phyloP scores from a whole-genome alignment of 352 stramenopile genomes.

The Pythium chondricola region DNA sequence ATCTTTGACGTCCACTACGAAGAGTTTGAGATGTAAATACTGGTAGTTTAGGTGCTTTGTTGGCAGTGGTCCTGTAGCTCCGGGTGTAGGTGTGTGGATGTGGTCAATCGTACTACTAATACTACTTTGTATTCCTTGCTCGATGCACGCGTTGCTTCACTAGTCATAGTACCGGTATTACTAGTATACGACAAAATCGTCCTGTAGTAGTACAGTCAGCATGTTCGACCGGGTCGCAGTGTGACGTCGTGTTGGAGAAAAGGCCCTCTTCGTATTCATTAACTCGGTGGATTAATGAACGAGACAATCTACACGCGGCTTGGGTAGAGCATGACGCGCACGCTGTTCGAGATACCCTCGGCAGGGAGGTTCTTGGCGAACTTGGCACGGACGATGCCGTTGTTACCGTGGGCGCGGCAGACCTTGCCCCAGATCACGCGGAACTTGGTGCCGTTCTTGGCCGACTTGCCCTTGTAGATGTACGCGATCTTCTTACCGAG shows the following conservation, averaged over 20 bases:
- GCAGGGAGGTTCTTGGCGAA: conserved; percentile 98
- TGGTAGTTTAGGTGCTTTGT: background rate
- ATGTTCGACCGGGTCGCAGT: too few relatives aligned
- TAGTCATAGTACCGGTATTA: too few relatives aligned
- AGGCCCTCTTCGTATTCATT: conserved; percentile 45
- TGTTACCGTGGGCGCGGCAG: conserved; percentile 95
- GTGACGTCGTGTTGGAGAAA: too few relatives aligned
- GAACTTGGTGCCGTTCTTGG: conserved; percentile 97
- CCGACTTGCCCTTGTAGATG: conserved; percentile 98
- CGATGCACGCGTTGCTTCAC: too few relatives aligned
- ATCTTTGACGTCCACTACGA: conserved; percentile 88
- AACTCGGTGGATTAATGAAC: conserved; percentile 17
- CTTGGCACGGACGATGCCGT: conserved; percentile 98
- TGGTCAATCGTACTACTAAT: conserved; percentile 3
- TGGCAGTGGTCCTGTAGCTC: too few relatives aligned
- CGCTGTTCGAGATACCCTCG: conserved; percentile 93
- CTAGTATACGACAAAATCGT: background rate
- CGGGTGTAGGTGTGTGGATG: too few relatives aligned
- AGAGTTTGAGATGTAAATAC: conserved; percentile 85
- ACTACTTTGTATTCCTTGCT: too few relatives aligned
- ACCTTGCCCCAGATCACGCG: conserved; percentile 99
- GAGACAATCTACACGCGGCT: conserved; percentile 90
- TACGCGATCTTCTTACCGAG: conserved; percentile 99
- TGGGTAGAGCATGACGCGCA: conserved; percentile 99
- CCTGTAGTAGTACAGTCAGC: too few relatives aligned